phyloP scores from a whole-genome alignment of 2,329 filamentous ascomycete species.

The Dothideomycetidae sp. region DNA sequence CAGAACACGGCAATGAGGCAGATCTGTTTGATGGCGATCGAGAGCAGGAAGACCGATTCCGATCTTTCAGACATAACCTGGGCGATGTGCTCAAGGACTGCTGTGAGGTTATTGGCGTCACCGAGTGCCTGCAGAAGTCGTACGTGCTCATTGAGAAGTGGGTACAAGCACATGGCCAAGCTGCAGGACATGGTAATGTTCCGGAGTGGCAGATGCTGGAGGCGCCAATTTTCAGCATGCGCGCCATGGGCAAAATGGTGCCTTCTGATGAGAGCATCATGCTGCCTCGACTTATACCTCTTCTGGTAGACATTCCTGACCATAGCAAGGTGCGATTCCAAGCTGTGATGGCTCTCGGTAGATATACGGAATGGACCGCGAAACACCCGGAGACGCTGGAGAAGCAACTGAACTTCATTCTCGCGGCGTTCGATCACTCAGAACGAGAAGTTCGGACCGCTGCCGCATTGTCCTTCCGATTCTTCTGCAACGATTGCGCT shows the following conservation, averaged over 20 bases:
- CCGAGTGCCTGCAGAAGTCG: constrained; percentile 80
- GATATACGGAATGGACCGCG: constrained; percentile 96
- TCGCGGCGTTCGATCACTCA: constrained; percentile 75
- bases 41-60: constrained; percentile 91
- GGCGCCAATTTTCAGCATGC: constrained; percentile 85
- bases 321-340: constrained; percentile 98
- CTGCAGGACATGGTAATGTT: constrained; percentile 59
- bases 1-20: constrained; percentile 55
- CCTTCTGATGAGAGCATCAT: constrained; percentile 76
- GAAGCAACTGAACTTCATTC: constrained; percentile 88
- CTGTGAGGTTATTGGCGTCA: constrained; percentile 88
- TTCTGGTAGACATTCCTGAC: constrained; percentile 84
- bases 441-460: constrained; percentile 86
- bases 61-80: constrained; percentile 93
- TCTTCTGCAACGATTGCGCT: constrained; percentile 91
- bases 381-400: constrained; percentile 86
- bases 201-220: constrained; percentile 95
- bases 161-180: constrained; percentile 67
- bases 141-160: constrained; percentile 75
- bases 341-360: constrained; percentile 89
- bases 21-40: constrained; percentile 93
- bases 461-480: constrained; percentile 87
- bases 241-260: constrained; percentile 94
- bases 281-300: constrained; percentile 77
- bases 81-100: constrained; percentile 95